Evolutionary conservation across 2,329 filamentous ascomycete genomes (phyloP), one percentile per base, ranked within the genome.

Genomic region (Pseudocercospora fuligena): DNA sequence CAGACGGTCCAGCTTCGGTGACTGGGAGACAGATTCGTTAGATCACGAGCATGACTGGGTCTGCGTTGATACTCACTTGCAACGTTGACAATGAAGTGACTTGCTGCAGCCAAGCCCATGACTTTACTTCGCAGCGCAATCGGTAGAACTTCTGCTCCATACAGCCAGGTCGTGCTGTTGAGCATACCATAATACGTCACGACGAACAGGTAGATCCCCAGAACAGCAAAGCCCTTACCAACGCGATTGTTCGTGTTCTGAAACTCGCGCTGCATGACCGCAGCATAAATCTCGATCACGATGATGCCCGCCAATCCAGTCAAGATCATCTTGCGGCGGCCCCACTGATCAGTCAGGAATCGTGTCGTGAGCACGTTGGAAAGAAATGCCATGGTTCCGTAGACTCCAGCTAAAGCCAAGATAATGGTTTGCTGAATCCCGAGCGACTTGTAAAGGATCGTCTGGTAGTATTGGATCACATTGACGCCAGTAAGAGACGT

Each of bases 131-230:
- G 78, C 19, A 87, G 76, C 0, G 81, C 80, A 33, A 87, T 83
- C 0, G 85, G 85, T 2, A 87, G 73, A 4, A 87, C 82, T 72
- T 87, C 85, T 7, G 85, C 84, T 8, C 85, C 85, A 68, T 87
- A 87, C 21, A 73, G 62, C 71, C 70, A 73, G 51, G 68, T 72
- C 5, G 73, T 73, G 31, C 69, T 72, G 66, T 74, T 73, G 29
- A 75, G 54, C 70, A 72, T 72, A 27, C 73, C 73, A 47, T 70
- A 69, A 58, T 87, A 88, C 19, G 76, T 79, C 2, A 87, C 81
- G 1, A 85, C 86, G 67, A 88, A 88, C 0, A 88, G 77, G 66
- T 87, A 88, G 27, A 88, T 88, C 0, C 86, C 86, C 1, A 88
- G 76, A 29, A 88, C 82, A 0, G 86, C 84, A 72, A 88, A 88